phyloP scores from a whole-genome alignment of 176 grass and related monocot species.

The Pharus latifolius region DNA sequence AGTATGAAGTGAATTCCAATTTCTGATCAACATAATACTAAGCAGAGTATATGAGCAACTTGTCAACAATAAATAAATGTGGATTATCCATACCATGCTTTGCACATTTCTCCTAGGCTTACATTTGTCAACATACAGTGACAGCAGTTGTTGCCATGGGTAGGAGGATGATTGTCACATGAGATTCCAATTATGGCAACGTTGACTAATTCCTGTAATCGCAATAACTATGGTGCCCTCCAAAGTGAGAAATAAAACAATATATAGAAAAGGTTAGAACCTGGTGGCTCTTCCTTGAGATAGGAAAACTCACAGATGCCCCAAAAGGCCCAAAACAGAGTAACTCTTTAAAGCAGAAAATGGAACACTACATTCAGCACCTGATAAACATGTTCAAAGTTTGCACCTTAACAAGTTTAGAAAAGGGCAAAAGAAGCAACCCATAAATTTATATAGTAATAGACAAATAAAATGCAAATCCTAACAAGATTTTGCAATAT shows the following conservation, averaged over 20 bases:
- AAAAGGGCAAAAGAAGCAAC: neutral
- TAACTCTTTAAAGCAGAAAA: constrained; percentile 68
- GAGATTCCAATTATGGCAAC: constrained; percentile 42
- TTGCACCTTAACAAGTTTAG: constrained; percentile 40
- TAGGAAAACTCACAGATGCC: constrained; percentile 58
- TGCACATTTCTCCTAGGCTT: constrained; percentile 44
- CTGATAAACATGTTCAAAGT: constrained; percentile 45
- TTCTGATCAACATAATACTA: constrained; percentile 56
- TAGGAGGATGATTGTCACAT: constrained; percentile 26
- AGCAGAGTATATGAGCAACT: constrained; percentile 40
- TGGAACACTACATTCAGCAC: constrained; percentile 53
- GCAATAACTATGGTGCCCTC: constrained; percentile 26
- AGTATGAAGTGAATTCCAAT: constrained; percentile 36
- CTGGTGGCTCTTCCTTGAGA: constrained; percentile 39
- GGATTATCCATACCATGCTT: constrained; percentile 48
- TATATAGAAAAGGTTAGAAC: constrained; percentile 43
- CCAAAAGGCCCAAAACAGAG: constrained; percentile 53
- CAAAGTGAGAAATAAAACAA: constrained; percentile 58
- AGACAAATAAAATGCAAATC: constrained; percentile 3
- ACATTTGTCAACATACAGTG: constrained; percentile 34
- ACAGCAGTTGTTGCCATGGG: constrained; percentile 32
- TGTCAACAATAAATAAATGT: constrained; percentile 42
- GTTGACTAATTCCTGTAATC: constrained; percentile 53
- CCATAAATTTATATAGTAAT: constrained; percentile 8
- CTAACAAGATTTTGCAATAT: neutral